phyloP scores from a whole-genome alignment of 495 filamentous ascomycete genomes.

The Pyronema omphalodes region DNA sequence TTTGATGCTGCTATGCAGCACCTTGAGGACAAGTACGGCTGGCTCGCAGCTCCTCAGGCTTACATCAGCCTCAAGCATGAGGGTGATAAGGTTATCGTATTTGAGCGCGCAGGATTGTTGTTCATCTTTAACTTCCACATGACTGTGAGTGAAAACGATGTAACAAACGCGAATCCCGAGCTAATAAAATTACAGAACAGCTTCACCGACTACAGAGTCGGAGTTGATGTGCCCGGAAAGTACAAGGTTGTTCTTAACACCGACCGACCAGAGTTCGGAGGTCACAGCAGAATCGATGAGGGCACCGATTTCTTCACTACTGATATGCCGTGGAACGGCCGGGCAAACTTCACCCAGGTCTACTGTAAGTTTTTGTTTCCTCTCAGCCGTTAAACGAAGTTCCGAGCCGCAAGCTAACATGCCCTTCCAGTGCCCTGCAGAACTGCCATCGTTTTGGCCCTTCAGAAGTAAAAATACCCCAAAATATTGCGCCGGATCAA shows the following conservation, averaged over 20 bases:
- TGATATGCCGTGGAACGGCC: slow-evolving; percentile 67
- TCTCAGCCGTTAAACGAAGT: too few relatives aligned
- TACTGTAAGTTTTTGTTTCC: slow-evolving; percentile 33
- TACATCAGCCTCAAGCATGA: slow-evolving; percentile 91
- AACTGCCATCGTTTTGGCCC: slow-evolving; percentile 57
- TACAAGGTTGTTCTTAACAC: slow-evolving; percentile 78
- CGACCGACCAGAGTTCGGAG: slow-evolving; percentile 61
- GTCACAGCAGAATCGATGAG: slow-evolving; percentile 56
- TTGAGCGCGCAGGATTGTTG: slow-evolving; percentile 75
- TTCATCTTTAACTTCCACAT: slow-evolving; percentile 97
- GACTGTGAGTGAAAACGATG: slow-evolving; percentile 23
- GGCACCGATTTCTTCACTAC: slow-evolving; percentile 79
- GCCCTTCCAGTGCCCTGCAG: slow-evolving; percentile 41
- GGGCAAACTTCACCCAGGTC: slow-evolving; percentile 77
- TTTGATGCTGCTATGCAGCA: slow-evolving; percentile 87
- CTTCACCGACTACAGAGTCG: slow-evolving; percentile 84
- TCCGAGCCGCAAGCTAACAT: not conserved
- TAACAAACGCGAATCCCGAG: not conserved
- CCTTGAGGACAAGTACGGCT: slow-evolving; percentile 74
- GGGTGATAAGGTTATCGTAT: slow-evolving; percentile 83
- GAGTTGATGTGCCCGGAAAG: slow-evolving; percentile 64
- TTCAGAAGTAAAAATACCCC: not conserved
- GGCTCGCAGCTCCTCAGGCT: slow-evolving; percentile 73
- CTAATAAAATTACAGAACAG: slow-evolving; percentile 32
- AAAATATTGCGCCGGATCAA: not conserved